Conservation (phyloP, 257 asterid species). For the Euphrasia confusa region DNA sequence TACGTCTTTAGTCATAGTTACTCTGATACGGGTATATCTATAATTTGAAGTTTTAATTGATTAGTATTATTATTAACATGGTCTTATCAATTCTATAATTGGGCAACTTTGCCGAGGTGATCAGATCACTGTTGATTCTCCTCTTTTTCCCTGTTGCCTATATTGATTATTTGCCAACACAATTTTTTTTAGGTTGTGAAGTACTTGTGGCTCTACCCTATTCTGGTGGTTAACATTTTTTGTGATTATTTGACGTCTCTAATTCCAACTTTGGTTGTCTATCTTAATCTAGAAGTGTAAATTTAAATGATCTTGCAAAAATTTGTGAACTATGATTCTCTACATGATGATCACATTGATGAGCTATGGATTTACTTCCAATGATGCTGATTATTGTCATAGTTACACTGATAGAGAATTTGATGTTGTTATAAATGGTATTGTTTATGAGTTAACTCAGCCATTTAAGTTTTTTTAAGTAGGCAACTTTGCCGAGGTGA, state of each 20-base stretch:
- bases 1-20: constrained; percentile 38
- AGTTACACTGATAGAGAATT: not conserved
- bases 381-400: not conserved
- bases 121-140: constrained; percentile 37
- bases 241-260: too few relatives aligned
- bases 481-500: constrained; percentile 21
- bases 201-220: not conserved
- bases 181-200: constrained; percentile 17
- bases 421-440: not conserved
- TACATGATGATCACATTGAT: not conserved
- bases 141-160: constrained; percentile 83
- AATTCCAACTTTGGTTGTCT: too few relatives aligned
- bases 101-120: constrained; percentile 77
- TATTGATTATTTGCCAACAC: constrained; percentile 23
- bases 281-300: too few relatives aligned
- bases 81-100: not conserved
- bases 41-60: not conserved
- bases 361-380: not conserved
- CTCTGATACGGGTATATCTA: constrained; percentile 35
- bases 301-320: too few relatives aligned
- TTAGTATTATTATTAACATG: not conserved
- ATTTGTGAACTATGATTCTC: not conserved
- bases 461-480: not conserved
- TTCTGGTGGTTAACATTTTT: constrained; percentile 13
- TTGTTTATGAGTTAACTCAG: not conserved